Percentiles rank a stretch among this genome's conserved stretches.
Conservation (phyloP, 1,139 yeast species). For the Zygosaccharomyces pseudobailii region DNA sequence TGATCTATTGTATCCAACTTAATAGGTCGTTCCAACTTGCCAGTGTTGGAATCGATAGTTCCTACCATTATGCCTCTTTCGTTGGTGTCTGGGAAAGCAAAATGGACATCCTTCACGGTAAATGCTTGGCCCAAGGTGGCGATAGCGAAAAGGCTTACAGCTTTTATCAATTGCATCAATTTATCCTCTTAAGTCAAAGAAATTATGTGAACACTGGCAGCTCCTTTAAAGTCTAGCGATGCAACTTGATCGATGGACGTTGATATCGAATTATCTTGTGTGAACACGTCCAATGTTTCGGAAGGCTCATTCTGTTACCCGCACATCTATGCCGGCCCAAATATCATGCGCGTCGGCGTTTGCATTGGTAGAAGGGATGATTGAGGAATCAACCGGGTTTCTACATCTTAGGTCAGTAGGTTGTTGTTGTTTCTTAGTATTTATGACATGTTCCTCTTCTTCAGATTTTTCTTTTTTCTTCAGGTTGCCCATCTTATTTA, state of each 20-base stretch:
- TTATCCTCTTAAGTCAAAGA: neutral
- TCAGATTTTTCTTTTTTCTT: neutral
- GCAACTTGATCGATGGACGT: neutral
- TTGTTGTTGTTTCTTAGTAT: no score
- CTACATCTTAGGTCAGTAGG: no score
- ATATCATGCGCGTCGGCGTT: slow-evolving; percentile 11
- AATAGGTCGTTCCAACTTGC: slow-evolving; percentile 11
- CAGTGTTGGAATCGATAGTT: slow-evolving; percentile 2
- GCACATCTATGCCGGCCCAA: slow-evolving; percentile 7
- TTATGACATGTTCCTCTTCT: neutral
- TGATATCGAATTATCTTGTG: neutral
- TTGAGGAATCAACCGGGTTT: no score
- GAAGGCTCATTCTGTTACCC: slow-evolving; percentile 11
- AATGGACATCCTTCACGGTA: slow-evolving; percentile 15
- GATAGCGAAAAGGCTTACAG: slow-evolving; percentile 7
- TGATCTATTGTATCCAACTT: slow-evolving; percentile 12
- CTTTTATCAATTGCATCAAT: slow-evolving; percentile 6
- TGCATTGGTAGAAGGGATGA: neutral
- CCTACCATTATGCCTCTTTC: slow-evolving; percentile 12
- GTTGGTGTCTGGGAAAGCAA: slow-evolving; percentile 10
- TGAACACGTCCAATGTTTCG: slow-evolving; percentile 6
- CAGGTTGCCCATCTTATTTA: slow-evolving; percentile 13
- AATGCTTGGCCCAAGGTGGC: slow-evolving; percentile 10
- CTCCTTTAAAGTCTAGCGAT: neutral
- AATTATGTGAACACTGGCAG: neutral